Conservation (phyloP, 805 yeast genomes). For the Kazachstania kunashirensis region DNA sequence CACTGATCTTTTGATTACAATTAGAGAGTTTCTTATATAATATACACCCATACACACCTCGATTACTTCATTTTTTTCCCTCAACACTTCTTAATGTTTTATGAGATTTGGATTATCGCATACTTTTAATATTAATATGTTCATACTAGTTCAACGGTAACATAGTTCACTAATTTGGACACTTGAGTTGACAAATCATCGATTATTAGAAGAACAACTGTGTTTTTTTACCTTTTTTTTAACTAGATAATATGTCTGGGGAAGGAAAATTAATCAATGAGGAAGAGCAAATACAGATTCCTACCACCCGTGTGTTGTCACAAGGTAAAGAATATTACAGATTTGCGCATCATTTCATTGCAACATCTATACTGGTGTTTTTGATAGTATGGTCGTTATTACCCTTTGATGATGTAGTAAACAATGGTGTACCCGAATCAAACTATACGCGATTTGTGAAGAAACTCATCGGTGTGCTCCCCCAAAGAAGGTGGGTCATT, state of each 20-base stretch:
- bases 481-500: constrained; percentile 87
- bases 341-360: constrained; percentile 68
- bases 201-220: no score
- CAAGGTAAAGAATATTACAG: constrained; percentile 62
- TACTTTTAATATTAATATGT: no score
- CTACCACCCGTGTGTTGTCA: neutral
- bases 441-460: constrained; percentile 5
- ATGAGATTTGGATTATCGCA: no score
- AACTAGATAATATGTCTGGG: no score
- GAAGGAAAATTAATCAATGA: neutral
- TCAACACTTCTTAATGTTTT: no score
- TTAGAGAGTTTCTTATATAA: no score
- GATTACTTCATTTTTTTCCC: neutral
- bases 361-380: constrained; percentile 43
- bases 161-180: no score
- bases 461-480: constrained; percentile 40
- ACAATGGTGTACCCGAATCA: neutral
- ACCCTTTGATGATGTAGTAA: constrained; percentile 33
- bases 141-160: no score
- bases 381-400: constrained; percentile 68
- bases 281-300: neutral
- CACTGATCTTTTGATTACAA: no score
- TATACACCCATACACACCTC: neutral
- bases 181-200: no score
- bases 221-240: no score